A percentile compares a stretch with the other conserved stretches of the same genome.
Conservation (phyloP, 2,329 filamentous ascomycete species). For the Aspergillus cejpii region DNA sequence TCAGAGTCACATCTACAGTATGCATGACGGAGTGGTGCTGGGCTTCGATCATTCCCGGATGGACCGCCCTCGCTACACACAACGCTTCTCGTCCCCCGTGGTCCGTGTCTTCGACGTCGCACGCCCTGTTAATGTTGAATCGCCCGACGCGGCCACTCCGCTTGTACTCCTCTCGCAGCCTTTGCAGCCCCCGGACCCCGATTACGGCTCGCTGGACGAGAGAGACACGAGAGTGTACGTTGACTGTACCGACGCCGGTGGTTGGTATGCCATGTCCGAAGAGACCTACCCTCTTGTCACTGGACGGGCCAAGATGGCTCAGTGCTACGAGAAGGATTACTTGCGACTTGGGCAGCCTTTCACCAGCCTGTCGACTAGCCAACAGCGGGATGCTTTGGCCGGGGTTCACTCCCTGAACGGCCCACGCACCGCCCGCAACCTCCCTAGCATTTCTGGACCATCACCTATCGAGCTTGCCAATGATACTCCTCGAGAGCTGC, state of each 20-base stretch:
- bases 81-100: conserved; percentile 68
- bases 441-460: conserved; percentile 43
- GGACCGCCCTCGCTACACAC: conserved; percentile 56
- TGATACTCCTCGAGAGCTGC: conserved; percentile 34
- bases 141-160: conserved; percentile 56
- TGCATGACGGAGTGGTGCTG: conserved; percentile 76
- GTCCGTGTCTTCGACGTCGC: conserved; percentile 85
- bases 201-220: conserved; percentile 42
- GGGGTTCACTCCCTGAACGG: conserved; percentile 63
- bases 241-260: conserved; percentile 76
- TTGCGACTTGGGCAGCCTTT: conserved; percentile 34
- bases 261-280: conserved; percentile 92
- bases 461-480: conserved; percentile 31
- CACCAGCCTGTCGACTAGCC: conserved; percentile 36
- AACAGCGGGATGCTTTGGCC: conserved; percentile 57
- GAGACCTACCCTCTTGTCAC: conserved; percentile 77
- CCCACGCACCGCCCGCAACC: conserved; percentile 32
- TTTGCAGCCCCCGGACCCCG: conserved; percentile 51
- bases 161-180: conserved; percentile 85
- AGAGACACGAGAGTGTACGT: conserved; percentile 67
- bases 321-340: conserved; percentile 51
- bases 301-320: conserved; percentile 55
- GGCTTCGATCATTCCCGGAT: conserved; percentile 63
- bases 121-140: conserved; percentile 60
- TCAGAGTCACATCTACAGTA: conserved; percentile 79